Evolutionary conservation across 2,329 filamentous ascomycete species (phyloP), one percentile per base, ranked within the genome.

Genomic region (Beauveria varroae): DNA sequence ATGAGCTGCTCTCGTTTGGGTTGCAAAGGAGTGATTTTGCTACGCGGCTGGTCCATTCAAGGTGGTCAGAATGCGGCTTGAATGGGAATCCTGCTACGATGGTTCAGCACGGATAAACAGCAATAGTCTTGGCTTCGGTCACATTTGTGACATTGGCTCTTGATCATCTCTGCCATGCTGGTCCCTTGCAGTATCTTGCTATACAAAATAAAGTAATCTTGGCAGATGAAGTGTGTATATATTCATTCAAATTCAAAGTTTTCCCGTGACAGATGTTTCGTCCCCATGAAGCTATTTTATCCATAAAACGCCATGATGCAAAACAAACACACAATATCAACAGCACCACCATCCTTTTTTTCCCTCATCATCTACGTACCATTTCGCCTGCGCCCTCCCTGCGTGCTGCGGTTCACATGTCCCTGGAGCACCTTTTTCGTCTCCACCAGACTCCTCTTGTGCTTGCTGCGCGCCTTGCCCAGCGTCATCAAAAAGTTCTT

Each of bases 401-500:
- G 86, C 79, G 96, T 96, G 72, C 86, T 86, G 72, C 93, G 83
- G 62, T 93, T 87, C 30, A 93, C 82, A 75, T 98, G 93, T 2
- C 86, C 89, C 72, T 85, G 88, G 66, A 98, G 75, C 41, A 92
- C 85, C 77, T 88, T 91, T 70, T 85, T 85, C 65, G 91, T 92
- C 76, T 97, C 88, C 14, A 90, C 85, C 74, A 99, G 78, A 83
- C 91, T 96, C 70, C 93, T 84, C 87, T 97, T 97, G 71, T 95
- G 89, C 82, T 98, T 99, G 67, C 83, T 85, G 81, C 95, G 96
- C 12, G 95, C 95, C 81, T 99, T 98, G 63, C 93, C 91, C 63
- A 99, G 77, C 44, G 93, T 98, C 95, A 99, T 99, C 69, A 99
- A 73, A 77, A 99, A 96, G 75, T 99, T 99, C 89, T 99, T 99